A percentile compares a stretch with the other conserved stretches of the same genome.
Evolutionary conservation across 768 basidiomycete genomes (phyloP).

Genomic region (Crepidotus variabilis): DNA sequence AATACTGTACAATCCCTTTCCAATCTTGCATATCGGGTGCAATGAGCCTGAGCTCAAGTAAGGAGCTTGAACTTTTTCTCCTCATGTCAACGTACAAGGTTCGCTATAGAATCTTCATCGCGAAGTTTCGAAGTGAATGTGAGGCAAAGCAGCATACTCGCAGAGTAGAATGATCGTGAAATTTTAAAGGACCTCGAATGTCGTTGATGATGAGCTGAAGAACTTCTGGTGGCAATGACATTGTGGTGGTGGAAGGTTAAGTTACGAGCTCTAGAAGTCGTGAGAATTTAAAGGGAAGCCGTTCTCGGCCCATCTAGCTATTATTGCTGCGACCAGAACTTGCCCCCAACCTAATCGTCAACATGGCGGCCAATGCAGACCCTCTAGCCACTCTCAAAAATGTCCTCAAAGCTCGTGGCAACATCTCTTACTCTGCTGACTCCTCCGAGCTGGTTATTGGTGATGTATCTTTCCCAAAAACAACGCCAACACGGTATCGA

Average conservation of each 20-base stretch:
- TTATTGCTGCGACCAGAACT: not conserved
- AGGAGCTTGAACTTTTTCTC: not conserved
- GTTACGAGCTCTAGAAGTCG: not conserved
- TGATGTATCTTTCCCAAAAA: conserved; percentile 59
- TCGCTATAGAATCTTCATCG: not conserved
- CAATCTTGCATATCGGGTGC: not conserved
- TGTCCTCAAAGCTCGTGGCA: conserved; percentile 52
- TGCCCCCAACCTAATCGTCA: conserved; percentile 5
- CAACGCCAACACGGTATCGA: conserved; percentile 72
- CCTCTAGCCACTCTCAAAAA: conserved; percentile 55
- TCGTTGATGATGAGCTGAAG: not conserved
- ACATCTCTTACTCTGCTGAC: conserved; percentile 46
- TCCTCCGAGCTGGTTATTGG: conserved; percentile 61
- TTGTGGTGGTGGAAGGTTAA: not conserved
- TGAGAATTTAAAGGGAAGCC: not conserved
- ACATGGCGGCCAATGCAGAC: conserved; percentile 41
- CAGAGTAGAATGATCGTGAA: not conserved
- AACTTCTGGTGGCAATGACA: not conserved
- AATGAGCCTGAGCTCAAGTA: not conserved
- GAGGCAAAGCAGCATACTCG: not conserved
- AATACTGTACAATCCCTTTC: not conserved
- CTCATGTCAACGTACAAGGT: not conserved
- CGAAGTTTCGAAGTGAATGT: not conserved
- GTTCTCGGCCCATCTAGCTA: too few relatives aligned
- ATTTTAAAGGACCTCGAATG: not conserved